These are phyloP conservation scores for Cadophora malorum DNA, from an alignment of 2,329 filamentous ascomycete genomes.

Conservation along the genomic window DNA sequence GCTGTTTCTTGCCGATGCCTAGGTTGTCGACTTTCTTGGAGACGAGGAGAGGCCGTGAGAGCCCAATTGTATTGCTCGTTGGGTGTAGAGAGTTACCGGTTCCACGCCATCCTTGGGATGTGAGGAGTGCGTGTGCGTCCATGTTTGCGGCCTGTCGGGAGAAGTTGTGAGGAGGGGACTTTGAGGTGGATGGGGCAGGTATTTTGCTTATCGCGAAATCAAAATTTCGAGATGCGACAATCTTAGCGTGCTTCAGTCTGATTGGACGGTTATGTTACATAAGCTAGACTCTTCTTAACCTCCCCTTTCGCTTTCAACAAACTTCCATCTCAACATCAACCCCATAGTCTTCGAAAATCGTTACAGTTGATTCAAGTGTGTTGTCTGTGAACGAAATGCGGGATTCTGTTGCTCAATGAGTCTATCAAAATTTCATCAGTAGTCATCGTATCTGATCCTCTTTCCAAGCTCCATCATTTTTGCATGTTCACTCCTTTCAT, in stretches of 20 bases:
- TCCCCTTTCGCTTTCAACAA: neutral
- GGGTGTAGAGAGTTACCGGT: conserved; percentile 87
- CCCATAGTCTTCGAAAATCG: neutral
- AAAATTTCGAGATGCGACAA: conserved; percentile 22
- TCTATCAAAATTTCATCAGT: too few species aligned
- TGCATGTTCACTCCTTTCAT: neutral
- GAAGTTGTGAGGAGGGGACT: neutral
- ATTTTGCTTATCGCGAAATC: conserved; percentile 25
- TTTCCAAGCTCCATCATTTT: too few species aligned
- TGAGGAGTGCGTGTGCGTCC: conserved; percentile 84
- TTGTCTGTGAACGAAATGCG: neutral
- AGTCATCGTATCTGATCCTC: too few species aligned
- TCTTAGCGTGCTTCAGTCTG: conserved; percentile 23
- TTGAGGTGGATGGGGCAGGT: conserved; percentile 3
- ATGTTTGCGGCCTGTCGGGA: conserved; percentile 56
- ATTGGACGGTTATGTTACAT: neutral
- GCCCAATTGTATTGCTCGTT: conserved; percentile 72
- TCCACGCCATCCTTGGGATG: conserved; percentile 88
- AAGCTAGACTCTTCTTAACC: neutral
- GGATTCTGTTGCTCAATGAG: too few species aligned
- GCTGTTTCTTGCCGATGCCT: conserved; percentile 80
- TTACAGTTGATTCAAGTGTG: neutral
- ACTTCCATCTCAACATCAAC: neutral
- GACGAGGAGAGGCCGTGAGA: conserved; percentile 83
- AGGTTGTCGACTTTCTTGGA: conserved; percentile 81